A percentile compares a stretch with the other conserved stretches of the same genome.
Evolutionary conservation across 805 yeast species (phyloP).

Genomic region (Brettanomyces sp.): DNA sequence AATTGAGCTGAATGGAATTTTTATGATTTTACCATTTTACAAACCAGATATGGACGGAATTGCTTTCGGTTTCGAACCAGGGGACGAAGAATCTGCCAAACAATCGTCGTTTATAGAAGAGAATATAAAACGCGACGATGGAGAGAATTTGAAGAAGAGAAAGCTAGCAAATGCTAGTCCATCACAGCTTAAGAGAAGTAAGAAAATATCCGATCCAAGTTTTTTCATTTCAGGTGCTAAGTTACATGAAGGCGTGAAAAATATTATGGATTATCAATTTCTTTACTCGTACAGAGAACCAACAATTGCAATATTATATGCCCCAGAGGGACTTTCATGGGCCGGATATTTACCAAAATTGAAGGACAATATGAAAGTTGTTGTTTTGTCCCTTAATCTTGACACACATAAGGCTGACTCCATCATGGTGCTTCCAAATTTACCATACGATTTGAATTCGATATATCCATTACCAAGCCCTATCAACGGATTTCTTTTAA

Average conservation of each 20-base stretch:
- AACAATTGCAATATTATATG: conserved; percentile 36
- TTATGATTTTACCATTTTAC: conserved; percentile 64
- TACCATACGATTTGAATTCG: conserved; percentile 68
- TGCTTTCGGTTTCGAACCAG: conserved; percentile 2
- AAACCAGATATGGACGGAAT: conserved; percentile 28
- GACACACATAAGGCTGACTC: conserved; percentile 50
- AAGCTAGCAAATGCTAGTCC: conserved; percentile 2
- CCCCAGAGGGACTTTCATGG: conserved; percentile 46
- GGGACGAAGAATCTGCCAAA: neutral
- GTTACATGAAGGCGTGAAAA: conserved; percentile 46
- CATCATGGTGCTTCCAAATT: conserved; percentile 50
- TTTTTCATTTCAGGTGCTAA: conserved; percentile 47
- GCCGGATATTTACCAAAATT: conserved; percentile 57
- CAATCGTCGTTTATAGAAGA: conserved; percentile 7
- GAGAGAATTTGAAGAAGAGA: conserved; percentile 1
- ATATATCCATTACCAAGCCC: conserved; percentile 59
- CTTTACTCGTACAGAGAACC: conserved; percentile 73
- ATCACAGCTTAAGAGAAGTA: conserved; percentile 1
- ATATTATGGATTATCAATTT: conserved; percentile 65
- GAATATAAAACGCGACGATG: conserved; percentile 3
- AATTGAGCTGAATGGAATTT: conserved; percentile 53
- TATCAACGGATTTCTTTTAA: conserved; percentile 53
- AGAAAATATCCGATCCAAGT: conserved; percentile 31
- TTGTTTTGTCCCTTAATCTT: conserved; percentile 62
- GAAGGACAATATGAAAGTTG: conserved; percentile 54